Evolutionary conservation across 768 basidiomycete genomes (phyloP).

Genomic region (Favolaschia claudopus): DNA sequence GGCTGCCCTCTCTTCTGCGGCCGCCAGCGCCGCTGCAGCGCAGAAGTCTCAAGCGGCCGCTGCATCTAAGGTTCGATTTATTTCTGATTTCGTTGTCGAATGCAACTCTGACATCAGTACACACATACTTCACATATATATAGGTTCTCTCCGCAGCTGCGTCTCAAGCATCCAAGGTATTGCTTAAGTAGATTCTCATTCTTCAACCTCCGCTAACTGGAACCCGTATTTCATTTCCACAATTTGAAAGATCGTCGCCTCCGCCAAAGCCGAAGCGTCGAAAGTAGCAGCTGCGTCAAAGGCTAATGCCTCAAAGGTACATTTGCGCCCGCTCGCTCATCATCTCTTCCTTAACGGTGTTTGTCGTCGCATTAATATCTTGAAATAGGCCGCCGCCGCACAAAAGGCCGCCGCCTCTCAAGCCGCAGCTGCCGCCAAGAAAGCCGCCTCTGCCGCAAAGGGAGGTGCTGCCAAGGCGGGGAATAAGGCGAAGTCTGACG

Average conservation of each 20-base stretch:
- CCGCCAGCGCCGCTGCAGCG: constrained; percentile 15
- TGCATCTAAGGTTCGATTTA: not conserved
- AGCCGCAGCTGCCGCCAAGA: not conserved
- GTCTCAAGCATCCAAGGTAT: constrained; percentile 13
- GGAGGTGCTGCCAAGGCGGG: constrained; percentile 17
- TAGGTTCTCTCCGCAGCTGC: constrained; percentile 13
- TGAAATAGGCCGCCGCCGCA: constrained; percentile 9
- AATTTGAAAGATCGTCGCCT: constrained; percentile 10
- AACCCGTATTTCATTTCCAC: not conserved
- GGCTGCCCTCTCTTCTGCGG: constrained; percentile 12
- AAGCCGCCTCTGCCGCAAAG: constrained; percentile 8
- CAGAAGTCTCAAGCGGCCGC: constrained; percentile 10
- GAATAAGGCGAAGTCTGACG: constrained; percentile 10
- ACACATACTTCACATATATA: too few species aligned
- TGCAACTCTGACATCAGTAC: too few species aligned
- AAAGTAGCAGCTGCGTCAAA: constrained; percentile 7
- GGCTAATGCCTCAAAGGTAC: not conserved
- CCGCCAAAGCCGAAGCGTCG: constrained; percentile 8
- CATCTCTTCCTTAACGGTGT: too few species aligned
- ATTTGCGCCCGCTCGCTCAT: too few species aligned
- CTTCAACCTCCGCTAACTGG: not conserved
- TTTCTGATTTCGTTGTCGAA: too few species aligned
- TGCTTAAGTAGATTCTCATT: not conserved
- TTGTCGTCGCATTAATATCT: not conserved
- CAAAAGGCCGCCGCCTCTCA: constrained; percentile 15